phyloP scores from a whole-genome alignment of 768 basidiomycete species.

The Leccinum imitatum region DNA sequence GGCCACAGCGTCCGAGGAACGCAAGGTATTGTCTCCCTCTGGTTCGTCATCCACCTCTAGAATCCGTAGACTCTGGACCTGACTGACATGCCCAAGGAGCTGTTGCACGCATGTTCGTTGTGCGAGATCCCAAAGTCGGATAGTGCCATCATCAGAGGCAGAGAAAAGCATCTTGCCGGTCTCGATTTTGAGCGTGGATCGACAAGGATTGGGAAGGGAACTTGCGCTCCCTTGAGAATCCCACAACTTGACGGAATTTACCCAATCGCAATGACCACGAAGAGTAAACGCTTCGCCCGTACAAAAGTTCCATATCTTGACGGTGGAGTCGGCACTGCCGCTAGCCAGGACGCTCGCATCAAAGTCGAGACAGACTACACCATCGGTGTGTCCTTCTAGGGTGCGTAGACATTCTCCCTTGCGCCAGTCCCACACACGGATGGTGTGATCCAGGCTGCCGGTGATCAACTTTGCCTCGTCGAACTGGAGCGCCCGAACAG shows the following conservation, averaged over 20 bases:
- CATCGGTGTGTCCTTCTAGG: conserved; percentile 86
- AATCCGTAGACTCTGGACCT: conserved; percentile 89
- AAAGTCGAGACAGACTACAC: conserved; percentile 88
- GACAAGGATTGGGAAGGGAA: conserved; percentile 21
- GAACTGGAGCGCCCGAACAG: conserved; percentile 91
- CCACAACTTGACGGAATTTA: conserved; percentile 94
- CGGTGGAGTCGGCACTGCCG: conserved; percentile 91
- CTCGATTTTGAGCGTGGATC: conserved; percentile 53
- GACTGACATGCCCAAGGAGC: conserved; percentile 88
- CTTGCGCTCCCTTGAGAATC: conserved; percentile 41
- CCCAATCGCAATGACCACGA: conserved; percentile 93
- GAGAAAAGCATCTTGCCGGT: conserved; percentile 96
- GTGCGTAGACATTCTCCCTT: conserved; percentile 85
- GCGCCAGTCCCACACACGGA: conserved; percentile 97
- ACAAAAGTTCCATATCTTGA: conserved; percentile 93
- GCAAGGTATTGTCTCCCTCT: conserved; percentile 22
- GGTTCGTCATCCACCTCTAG: conserved; percentile 61
- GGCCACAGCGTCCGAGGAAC: conserved; percentile 9
- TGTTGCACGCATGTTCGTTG: conserved; percentile 76
- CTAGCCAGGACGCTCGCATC: conserved; percentile 90
- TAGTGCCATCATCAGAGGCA: conserved; percentile 91
- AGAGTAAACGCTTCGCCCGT: conserved; percentile 91
- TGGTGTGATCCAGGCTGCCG: conserved; percentile 92
- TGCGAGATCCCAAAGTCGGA: conserved; percentile 92
- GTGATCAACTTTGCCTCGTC: conserved; percentile 95